Evolutionary conservation across 2,329 filamentous ascomycete species (phyloP), one percentile per base, ranked within the genome.

Genomic region (Chrysoporthe deuterocubensis): DNA sequence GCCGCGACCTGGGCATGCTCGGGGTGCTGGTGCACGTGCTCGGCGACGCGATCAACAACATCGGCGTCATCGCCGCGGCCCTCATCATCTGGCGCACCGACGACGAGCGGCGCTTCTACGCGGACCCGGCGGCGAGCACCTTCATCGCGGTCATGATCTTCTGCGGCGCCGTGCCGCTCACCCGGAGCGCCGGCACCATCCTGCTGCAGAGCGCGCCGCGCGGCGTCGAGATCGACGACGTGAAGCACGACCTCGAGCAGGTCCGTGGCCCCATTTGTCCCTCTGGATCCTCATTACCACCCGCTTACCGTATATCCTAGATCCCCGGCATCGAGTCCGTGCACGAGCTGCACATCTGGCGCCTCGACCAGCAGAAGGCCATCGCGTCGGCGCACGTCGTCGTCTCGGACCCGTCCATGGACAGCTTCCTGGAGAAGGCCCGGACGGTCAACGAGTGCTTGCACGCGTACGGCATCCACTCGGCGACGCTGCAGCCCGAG

Each of bases 81-180:
- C 73, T 90, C 2, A 82, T 92, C 43, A 90, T 94, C 75, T 93
- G 90, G 91, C 81, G 89, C 67, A 81, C 85, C 0, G 75, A 83
- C 42, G 87, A 85, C 42, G 80, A 85, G 0, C 81, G 77, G 3
- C 83, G 89, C 44, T 92, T 85, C 79, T 94, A 93, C 72, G 90
- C 89, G 5, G 92, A 94, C 74, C 91, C 92, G 0, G 89, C 83
- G 3, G 85, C 90, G 44, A 87, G 89, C 67, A 82, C 92, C 75
- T 89, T 84, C 62, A 94, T 94, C 72, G 85, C 89, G 2, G 69
- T 92, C n/a, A 90, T 93, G 85, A 92, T 94, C 52, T 79, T 93
- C 2, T 67, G 86, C 0, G 88, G 90, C 0, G 84, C 89, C 0
- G 72, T 90, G 14, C 89, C 90, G 0, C 80, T 93, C 68, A 82